These are phyloP conservation scores for Oryza meyeriana DNA, from an alignment of 176 grass and related monocot species.

Conservation along the genomic window DNA sequence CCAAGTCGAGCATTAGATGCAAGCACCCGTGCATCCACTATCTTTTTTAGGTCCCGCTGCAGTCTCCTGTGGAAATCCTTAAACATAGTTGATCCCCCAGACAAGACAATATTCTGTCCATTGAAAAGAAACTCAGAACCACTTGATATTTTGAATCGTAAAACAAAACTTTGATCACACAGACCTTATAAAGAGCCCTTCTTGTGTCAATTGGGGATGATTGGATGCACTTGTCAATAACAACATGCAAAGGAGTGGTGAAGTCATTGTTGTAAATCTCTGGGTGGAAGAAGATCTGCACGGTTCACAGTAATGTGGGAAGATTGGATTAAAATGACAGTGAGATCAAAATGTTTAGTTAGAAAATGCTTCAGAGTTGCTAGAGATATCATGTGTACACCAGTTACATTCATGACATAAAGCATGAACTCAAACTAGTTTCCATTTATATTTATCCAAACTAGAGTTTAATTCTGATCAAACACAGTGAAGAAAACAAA, in stretches of 20 bases:
- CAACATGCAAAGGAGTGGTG: slow-evolving; percentile 65
- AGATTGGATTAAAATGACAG: not conserved
- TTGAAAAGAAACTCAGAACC: not conserved
- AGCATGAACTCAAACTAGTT: slow-evolving; percentile 6
- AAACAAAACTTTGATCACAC: slow-evolving; percentile 22
- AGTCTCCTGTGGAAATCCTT: slow-evolving; percentile 99
- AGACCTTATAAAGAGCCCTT: slow-evolving; percentile 92
- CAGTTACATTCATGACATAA: not conserved
- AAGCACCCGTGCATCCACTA: slow-evolving; percentile 78
- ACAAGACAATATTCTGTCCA: slow-evolving; percentile 95
- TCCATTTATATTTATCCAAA: not conserved
- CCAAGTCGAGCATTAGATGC: slow-evolving; percentile 54
- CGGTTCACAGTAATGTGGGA: slow-evolving; percentile 1
- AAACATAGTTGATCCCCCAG: slow-evolving; percentile 97
- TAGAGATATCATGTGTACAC: not conserved
- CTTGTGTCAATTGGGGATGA: slow-evolving; percentile 97
- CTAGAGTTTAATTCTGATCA: slow-evolving; percentile 5
- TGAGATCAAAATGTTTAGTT: not conserved
- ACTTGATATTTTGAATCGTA: not conserved
- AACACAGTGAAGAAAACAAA: not conserved
- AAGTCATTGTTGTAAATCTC: slow-evolving; percentile 91
- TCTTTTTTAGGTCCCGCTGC: slow-evolving; percentile 93
- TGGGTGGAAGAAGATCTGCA: slow-evolving; percentile 94
- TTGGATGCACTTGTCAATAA: slow-evolving; percentile 95
- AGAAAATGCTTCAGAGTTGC: not conserved